phyloP scores from a whole-genome alignment of 805 yeast species.

The Candida qinlingensis region DNA sequence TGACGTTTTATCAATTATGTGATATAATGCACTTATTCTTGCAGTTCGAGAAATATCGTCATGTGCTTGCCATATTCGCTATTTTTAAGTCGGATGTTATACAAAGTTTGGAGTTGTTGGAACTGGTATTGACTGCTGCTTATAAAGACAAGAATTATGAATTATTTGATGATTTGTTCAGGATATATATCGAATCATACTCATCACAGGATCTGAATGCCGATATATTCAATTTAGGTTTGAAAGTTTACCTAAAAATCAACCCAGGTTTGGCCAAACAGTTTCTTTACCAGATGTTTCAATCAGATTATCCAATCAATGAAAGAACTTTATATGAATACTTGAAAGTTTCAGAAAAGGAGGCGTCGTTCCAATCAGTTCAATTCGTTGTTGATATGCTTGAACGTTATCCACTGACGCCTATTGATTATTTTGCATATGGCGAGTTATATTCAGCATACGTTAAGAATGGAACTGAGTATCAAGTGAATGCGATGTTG shows the following conservation, averaged over 20 bases:
- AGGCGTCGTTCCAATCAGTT: conserved; percentile 15
- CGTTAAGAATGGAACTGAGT: conserved; percentile 3
- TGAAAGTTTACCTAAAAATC: conserved; percentile 17
- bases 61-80: conserved; percentile 6
- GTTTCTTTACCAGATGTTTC: conserved; percentile 23
- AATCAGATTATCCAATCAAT: conserved; percentile 21
- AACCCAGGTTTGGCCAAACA: conserved; percentile 25
- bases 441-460: conserved; percentile 8
- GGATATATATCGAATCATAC: conserved; percentile 12
- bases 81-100: conserved; percentile 6
- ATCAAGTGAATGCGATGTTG: conserved; percentile 1
- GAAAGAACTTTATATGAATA: conserved; percentile 16
- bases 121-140: conserved; percentile 6
- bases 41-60: conserved; percentile 7
- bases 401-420: conserved; percentile 17
- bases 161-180: conserved; percentile 18
- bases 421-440: conserved; percentile 16
- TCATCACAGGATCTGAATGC: conserved; percentile 5
- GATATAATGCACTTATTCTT: conserved; percentile 3
- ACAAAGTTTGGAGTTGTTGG: conserved; percentile 4
- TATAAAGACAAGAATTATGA: conserved; percentile 9
- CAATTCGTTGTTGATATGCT: conserved; percentile 19
- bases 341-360: conserved; percentile 13
- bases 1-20: conserved; percentile 1
- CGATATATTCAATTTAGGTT: conserved; percentile 17